Evolutionary conservation across 805 yeast species (phyloP).

Genomic region (Zygoascus ofunaensis): DNA sequence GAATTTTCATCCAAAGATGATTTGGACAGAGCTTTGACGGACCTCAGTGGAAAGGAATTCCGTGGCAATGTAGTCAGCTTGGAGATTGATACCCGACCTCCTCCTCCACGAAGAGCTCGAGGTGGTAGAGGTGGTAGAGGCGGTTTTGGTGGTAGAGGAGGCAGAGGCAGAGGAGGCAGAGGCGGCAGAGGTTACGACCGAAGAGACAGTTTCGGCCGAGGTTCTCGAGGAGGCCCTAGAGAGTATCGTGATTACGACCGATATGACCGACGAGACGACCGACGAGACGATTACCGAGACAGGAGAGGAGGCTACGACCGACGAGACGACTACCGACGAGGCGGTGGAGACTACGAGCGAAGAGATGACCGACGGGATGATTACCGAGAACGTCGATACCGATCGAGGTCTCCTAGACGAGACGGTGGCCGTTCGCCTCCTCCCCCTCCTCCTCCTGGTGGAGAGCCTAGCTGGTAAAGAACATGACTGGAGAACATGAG

Average conservation of each 20-base stretch:
- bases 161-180: slow-evolving; percentile 33
- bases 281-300: slow-evolving; percentile 31
- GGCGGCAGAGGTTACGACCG: slow-evolving; percentile 40
- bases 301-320: slow-evolving; percentile 31
- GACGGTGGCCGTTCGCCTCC: slow-evolving; percentile 1
- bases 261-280: slow-evolving; percentile 41
- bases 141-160: slow-evolving; percentile 39
- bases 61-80: slow-evolving; percentile 59
- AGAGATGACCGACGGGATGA: slow-evolving; percentile 11
- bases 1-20: slow-evolving; percentile 49
- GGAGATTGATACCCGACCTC: slow-evolving; percentile 52
- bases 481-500: no score
- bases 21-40: slow-evolving; percentile 57
- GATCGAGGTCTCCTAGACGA: slow-evolving; percentile 10
- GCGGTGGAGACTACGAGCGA: slow-evolving; percentile 25
- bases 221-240: slow-evolving; percentile 38
- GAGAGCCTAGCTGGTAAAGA: slow-evolving; percentile 4
- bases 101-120: slow-evolving; percentile 33
- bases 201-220: background rate
- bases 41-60: slow-evolving; percentile 63
- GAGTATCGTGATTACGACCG: slow-evolving; percentile 23
- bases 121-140: slow-evolving; percentile 39
- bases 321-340: slow-evolving; percentile 12
- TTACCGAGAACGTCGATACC: slow-evolving; percentile 12
- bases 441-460: slow-evolving; percentile 3